Conservation (phyloP, 495 filamentous ascomycete genomes). For the Penicillium salamii region DNA sequence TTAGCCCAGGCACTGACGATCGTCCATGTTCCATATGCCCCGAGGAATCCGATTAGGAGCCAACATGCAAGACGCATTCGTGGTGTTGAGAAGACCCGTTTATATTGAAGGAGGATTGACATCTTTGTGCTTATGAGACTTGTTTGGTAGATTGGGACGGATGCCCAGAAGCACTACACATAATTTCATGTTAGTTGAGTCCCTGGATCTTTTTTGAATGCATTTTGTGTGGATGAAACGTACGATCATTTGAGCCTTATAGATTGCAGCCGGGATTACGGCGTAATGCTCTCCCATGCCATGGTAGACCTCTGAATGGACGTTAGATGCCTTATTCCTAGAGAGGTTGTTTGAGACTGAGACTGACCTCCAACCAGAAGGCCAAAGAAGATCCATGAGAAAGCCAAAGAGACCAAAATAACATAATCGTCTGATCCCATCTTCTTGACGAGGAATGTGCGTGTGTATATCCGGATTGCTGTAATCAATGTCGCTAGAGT, state of each 20-base stretch:
- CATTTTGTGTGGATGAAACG: background rate
- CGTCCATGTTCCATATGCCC: conserved; percentile 37
- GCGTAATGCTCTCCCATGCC: conserved; percentile 37
- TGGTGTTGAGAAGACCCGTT: conserved; percentile 34
- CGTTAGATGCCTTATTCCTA: conserved; percentile 6
- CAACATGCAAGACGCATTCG: conserved; percentile 40
- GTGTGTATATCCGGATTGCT: conserved; percentile 45
- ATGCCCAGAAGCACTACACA: conserved; percentile 34
- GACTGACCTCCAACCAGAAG: conserved; percentile 32
- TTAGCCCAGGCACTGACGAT: conserved; percentile 35
- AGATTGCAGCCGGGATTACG: conserved; percentile 19
- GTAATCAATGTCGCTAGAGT: conserved; percentile 28
- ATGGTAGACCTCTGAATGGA: conserved; percentile 26
- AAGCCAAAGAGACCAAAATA: conserved; percentile 21
- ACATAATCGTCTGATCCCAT: conserved; percentile 54
- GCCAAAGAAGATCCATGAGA: conserved; percentile 37
- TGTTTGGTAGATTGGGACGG: conserved; percentile 33
- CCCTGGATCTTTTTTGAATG: background rate
- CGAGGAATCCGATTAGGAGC: conserved; percentile 29
- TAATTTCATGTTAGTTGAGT: background rate
- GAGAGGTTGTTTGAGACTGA: background rate
- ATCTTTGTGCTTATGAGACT: conserved; percentile 35
- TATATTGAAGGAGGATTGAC: conserved; percentile 39
- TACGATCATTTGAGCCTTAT: conserved; percentile 34
- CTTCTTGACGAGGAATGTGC: conserved; percentile 54